Conservation (phyloP, 495 filamentous ascomycete genomes). For the Neurospora africana region DNA sequence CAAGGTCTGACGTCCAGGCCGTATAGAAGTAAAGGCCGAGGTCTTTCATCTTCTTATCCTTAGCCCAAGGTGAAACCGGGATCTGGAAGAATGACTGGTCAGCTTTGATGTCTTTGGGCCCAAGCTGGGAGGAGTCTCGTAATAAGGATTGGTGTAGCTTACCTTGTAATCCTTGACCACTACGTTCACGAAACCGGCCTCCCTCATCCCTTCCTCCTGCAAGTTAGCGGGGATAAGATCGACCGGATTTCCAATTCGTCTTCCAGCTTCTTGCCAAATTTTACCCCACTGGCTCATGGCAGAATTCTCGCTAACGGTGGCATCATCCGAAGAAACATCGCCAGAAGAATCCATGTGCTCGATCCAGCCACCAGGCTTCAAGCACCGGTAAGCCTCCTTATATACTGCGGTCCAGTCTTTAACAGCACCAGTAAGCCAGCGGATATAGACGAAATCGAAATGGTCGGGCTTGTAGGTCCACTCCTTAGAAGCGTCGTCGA, state of each 20-base stretch:
- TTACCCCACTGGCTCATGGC: slow-evolving; percentile 14
- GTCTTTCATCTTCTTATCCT: not conserved
- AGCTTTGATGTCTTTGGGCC: not conserved
- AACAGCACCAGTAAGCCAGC: slow-evolving; percentile 42
- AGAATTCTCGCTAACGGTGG: not conserved
- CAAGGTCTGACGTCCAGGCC: not conserved
- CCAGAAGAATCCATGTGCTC: slow-evolving; percentile 1
- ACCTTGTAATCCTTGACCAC: not conserved
- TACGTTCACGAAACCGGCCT: slow-evolving; percentile 15
- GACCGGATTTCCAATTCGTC: slow-evolving; percentile 13
- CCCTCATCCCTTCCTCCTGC: slow-evolving; percentile 11
- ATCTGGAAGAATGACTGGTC: not conserved
- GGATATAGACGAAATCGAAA: slow-evolving; percentile 48
- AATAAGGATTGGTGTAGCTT: not conserved
- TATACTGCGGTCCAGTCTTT: slow-evolving; percentile 37
- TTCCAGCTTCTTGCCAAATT: slow-evolving; percentile 15
- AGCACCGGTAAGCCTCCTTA: slow-evolving; percentile 17
- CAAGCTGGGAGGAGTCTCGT: not conserved
- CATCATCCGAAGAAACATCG: not conserved
- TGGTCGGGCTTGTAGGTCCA: slow-evolving; percentile 34
- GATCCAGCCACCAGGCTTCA: slow-evolving; percentile 30
- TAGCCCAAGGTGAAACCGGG: not conserved
- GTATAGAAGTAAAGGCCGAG: not conserved
- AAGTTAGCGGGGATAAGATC: slow-evolving; percentile 8
- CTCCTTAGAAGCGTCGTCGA: slow-evolving; percentile 37